Evolutionary conservation across 345 rosid species (phyloP).

Genomic region (Syzygium aqueum): DNA sequence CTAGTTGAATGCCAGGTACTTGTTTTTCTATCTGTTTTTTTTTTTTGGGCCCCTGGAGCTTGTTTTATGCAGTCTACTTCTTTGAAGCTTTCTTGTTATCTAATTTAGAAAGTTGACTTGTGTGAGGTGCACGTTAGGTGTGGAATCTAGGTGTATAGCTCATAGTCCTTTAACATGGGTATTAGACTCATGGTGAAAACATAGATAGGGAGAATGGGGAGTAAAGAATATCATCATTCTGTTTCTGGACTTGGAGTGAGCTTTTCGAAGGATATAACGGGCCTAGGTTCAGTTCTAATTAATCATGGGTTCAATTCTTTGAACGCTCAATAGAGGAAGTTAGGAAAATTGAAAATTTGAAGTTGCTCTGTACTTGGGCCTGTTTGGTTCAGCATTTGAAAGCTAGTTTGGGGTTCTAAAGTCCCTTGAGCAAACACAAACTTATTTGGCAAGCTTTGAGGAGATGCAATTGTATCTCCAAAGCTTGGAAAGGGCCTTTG

Average conservation of each 20-base stretch:
- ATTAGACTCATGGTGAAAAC: not conserved
- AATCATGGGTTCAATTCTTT: not conserved
- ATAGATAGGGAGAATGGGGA: not conserved
- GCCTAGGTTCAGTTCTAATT: not conserved
- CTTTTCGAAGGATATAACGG: not conserved
- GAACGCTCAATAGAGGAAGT: not conserved
- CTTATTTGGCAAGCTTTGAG: too few relatives aligned
- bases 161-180: not conserved
- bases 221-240: not conserved
- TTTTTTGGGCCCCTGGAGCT: not conserved
- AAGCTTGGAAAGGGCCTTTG: too few relatives aligned
- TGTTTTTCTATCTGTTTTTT: not conserved
- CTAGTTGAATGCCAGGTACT: constrained; percentile 92
- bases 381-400: too few relatives aligned
- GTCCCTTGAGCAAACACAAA: too few relatives aligned
- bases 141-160: not conserved
- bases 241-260: not conserved
- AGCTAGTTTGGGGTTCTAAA: too few relatives aligned
- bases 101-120: not conserved
- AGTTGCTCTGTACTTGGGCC: not conserved
- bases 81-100: not conserved
- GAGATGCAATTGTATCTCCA: too few relatives aligned
- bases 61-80: not conserved
- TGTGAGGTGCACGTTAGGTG: not conserved
- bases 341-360: not conserved